Conservation (phyloP, 2,329 filamentous ascomycete genomes). For the Annulohypoxylon truncatum region DNA sequence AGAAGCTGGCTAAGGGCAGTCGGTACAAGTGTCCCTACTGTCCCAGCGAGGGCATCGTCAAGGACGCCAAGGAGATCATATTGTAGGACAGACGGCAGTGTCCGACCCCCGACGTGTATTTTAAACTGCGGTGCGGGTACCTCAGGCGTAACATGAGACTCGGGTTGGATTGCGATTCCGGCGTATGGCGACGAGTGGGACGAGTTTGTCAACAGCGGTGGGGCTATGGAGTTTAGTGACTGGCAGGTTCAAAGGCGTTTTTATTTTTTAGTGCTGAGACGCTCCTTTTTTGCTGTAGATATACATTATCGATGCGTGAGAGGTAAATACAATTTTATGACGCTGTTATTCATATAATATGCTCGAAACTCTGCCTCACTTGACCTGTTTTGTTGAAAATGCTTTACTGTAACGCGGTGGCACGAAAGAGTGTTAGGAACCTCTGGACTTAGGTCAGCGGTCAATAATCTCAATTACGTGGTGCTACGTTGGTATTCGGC, state of each 20-base stretch:
- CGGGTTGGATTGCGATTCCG: background rate
- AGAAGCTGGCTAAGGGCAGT: constrained; percentile 80
- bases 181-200: background rate
- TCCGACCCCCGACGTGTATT: background rate
- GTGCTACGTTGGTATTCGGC: no score
- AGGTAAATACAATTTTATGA: no score
- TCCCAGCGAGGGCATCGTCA: constrained; percentile 81
- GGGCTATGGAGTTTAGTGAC: no score
- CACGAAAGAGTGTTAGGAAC: no score
- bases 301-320: background rate
- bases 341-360: no score
- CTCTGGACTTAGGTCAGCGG: no score
- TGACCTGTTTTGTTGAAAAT: no score
- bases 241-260: background rate
- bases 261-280: background rate
- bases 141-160: background rate
- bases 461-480: no score
- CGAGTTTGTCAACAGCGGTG: background rate
- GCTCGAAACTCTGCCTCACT: no score
- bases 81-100: constrained; percentile 57
- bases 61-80: constrained; percentile 80
- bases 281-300: background rate
- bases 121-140: background rate
- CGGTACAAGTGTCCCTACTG: constrained; percentile 98
- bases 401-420: no score